Base-by-base conservation (phyloP, 495 filamentous ascomycete species). In the Parathielavia hyrcaniae region DNA sequence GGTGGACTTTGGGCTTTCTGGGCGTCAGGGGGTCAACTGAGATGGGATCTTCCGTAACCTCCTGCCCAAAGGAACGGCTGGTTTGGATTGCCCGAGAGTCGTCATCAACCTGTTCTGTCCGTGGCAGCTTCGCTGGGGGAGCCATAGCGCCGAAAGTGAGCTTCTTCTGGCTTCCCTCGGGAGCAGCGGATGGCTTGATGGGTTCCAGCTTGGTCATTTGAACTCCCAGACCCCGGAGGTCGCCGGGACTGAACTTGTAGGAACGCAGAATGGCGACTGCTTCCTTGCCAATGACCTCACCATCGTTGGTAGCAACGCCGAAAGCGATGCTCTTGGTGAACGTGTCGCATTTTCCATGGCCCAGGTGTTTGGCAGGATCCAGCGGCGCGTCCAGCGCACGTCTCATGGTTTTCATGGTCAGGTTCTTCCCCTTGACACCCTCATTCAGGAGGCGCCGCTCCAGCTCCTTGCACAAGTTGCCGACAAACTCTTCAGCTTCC, bases 341-440 rank as follows among this genome's bases (percentile, higher is more conserved):
- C 0, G 82, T 86, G 67, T 97, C 95, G 65, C 92, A 97, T 75
- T 93, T 91, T 0, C 93, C 93, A 71, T 96, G 91, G 0, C 93
- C 93, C 4, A 98, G 79, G 74, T 96, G 90, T 65, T 98, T 98
- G 8, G 89, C 86, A 3, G 95, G 90, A 69, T 96, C 90, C 35
- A 96, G 73, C 4, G 93, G 92, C 7, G 92, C 92, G 72, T 97
- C 88, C 35, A 81, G 71, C 19, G 95, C 82, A 52, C 90, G 84
- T 61, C 86, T 78, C 88, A 96, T 96, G 44, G 97, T 86, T 63
- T 95, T 96, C 77, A 98, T 84, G 9, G 89, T 95, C 22, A 98
- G 75, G 40, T 93, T 87, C 58, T 82, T 86, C 7, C 90, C 93
- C 64, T 88, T 95, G 35, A 97, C 88, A 19, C 83, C 75, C 64